phyloP scores from a whole-genome alignment of 495 filamentous ascomycete species.

The Penicillium diatomitis region DNA sequence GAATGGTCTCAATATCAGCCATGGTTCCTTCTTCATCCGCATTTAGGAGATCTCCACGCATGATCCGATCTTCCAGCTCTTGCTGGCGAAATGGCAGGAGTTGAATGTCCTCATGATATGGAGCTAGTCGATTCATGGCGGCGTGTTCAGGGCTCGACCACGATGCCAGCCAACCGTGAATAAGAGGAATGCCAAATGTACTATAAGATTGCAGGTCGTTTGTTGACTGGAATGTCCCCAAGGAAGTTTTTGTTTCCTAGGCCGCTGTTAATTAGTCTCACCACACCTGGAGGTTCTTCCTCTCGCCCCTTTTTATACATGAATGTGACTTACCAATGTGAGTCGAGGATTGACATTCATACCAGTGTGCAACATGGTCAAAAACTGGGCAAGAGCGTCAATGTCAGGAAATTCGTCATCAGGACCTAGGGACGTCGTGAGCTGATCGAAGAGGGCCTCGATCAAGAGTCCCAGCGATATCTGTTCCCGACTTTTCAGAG shows the following conservation, averaged over 20 bases:
- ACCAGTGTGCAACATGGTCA: conserved; percentile 84
- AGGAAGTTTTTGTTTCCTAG: conserved; percentile 37
- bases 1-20: conserved; percentile 72
- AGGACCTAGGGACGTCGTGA: conserved; percentile 54
- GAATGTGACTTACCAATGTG: conserved; percentile 36
- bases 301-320: background rate
- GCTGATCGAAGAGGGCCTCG: conserved; percentile 82
- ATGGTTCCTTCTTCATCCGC: conserved; percentile 62
- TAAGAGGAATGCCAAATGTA: conserved; percentile 75
- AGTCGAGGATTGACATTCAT: conserved; percentile 98
- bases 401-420: conserved; percentile 71
- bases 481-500: conserved; percentile 70
- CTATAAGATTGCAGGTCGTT: conserved; percentile 78
- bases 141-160: conserved; percentile 51
- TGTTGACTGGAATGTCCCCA: conserved; percentile 73
- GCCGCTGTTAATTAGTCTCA: background rate
- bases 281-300: background rate
- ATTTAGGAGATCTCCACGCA: conserved; percentile 38
- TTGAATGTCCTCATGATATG: conserved; percentile 84
- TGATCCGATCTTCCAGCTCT: conserved; percentile 74
- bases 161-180: conserved; percentile 87
- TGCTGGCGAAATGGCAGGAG: conserved; percentile 80
- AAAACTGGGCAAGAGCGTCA: conserved; percentile 73
- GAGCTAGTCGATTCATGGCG: conserved; percentile 61
- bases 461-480: conserved; percentile 77